Evolutionary conservation across 2,329 filamentous ascomycete genomes (phyloP).

Genomic region (Thermoascus crustaceus): DNA sequence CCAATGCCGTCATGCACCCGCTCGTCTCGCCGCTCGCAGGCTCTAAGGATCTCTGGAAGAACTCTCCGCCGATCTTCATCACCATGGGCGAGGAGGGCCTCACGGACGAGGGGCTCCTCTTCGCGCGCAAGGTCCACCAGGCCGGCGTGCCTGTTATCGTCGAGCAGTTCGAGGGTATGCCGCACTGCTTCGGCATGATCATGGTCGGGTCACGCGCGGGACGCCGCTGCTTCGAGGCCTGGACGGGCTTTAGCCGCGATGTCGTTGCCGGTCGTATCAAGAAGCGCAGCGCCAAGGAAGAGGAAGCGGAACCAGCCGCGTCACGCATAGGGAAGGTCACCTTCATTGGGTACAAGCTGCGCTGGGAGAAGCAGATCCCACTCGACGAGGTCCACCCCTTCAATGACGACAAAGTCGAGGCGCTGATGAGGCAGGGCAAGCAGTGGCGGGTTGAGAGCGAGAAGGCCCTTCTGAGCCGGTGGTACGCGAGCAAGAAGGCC

Average conservation of each 20-base stretch:
- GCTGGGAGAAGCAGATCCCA: conserved; percentile 19
- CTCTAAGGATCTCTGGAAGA: conserved; percentile 30
- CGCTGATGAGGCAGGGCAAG: conserved; percentile 18
- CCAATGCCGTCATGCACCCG: conserved; percentile 31
- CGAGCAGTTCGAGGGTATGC: conserved; percentile 39
- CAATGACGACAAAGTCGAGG: conserved; percentile 30
- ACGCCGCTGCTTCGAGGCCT: conserved; percentile 46
- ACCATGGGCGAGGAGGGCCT: conserved; percentile 35
- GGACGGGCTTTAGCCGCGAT: conserved; percentile 46
- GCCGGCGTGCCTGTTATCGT: conserved; percentile 30
- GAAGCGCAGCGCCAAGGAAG: conserved; percentile 10
- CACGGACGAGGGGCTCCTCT: conserved; percentile 32
- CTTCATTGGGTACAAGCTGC: conserved; percentile 23
- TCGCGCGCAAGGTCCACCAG: conserved; percentile 33
- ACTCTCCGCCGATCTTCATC: conserved; percentile 34
- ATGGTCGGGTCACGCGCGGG: conserved; percentile 42
- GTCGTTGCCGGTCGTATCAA: conserved; percentile 21
- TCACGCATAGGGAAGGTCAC: conserved; percentile 26
- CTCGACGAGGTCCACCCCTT: conserved; percentile 26
- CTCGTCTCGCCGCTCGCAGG: conserved; percentile 34
- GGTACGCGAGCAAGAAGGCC: conserved; percentile 24
- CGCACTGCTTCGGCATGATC: conserved; percentile 48
- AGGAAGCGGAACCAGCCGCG: too few species aligned
- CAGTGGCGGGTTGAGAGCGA: conserved; percentile 30
- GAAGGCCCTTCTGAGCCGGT: conserved; percentile 22